Evolutionary conservation across 2,329 filamentous ascomycete genomes (phyloP), one percentile per base, ranked within the genome.

Genomic region (Byssochlamys sp.): DNA sequence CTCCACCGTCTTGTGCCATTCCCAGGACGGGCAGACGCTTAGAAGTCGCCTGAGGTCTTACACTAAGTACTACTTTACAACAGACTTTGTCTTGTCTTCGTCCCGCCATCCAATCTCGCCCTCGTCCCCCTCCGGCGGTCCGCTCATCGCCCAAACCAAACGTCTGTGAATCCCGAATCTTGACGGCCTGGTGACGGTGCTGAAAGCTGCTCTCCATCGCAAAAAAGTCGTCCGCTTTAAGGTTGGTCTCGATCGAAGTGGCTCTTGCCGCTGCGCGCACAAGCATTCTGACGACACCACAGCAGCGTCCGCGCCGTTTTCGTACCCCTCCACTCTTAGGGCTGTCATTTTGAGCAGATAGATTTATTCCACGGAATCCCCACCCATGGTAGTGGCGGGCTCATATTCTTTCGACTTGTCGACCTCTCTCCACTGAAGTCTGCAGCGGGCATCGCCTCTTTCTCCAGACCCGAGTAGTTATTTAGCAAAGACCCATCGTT

Each of bases 231-330:
- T 19, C 39, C 39, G 39, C 39, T 45, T 45, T 45, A 45, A 45
- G 39, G 66, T 68, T 69, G 65, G 62, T 63, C 63, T 67, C 65
- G 65, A 60, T 62, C 65, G 66, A 63, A 65, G 59, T 67, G 65
- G 63, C 60, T 65, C 62, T 67, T 69, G 66, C 68, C 68, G 68
- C 67, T 70, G 69, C 52, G 14, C 31, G 55, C 52, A 54, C 51
- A 54, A 48, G 51, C 66, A 64, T 66, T 67, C 67, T 71, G 67
- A 69, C 69, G 67, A 67, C 69, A 71, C 67, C 67, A 67, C 63
- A 59, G 56, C 60, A 51, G 29, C 55, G 55, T 54, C 53, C 57
- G 53, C 58, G 59, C 67, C 67, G 67, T 67, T 69, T 69, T 68
- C 67, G 63, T 67, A 60, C 57, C 62, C 59, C 55, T 56, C 52